Base-by-base conservation (phyloP, 371 early-diverging fungal species). In the Dinochytrium kinnereticum region DNA sequence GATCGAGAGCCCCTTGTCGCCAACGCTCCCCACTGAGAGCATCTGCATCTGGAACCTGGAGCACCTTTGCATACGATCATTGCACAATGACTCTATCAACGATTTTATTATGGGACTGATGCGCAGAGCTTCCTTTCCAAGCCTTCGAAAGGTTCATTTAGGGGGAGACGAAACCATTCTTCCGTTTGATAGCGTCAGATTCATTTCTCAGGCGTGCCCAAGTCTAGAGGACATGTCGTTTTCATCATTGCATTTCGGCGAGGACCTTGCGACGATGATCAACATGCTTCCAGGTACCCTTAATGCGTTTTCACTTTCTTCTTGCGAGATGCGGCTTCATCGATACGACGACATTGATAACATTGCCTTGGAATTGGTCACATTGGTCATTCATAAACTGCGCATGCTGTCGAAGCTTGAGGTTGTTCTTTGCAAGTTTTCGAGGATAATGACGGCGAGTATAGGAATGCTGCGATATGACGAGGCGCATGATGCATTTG, bases 31-130 rank as follows among this genome's bases (percentile, higher is more conserved):
- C 5, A 53, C 55, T 15, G 55, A 53, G 26, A 53, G 5, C 24
- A 53, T 53, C 7, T n/a, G 55, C 24, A 53, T 53, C 26, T 53
- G 55, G 55, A 53, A 53, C 26, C 55, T 53, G 7, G 55, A 53
- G 24, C 5, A 53, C n/a, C 55, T 53, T 24, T n/a, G 13, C 55
- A 53, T 53, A 5, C 13, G 55, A 26, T 53, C 55, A 5, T 26
- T 53, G 13, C 55, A 53, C 24, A 53, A 53, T 44, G 68, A 68
- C 36, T 24, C 28, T 36, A 30, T 17, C 59, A 39, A 36, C 26
- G 53, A 49, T 24, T 33, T 50, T 21, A 40, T 68, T 15, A 3
- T 34, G 10, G 36, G 34, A 59, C 39, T 68, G 65, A 7, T 34
- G 59, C 38, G 28, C 15, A 30, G 34, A 24, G 66, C 39, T 71